Conservation (phyloP, 169 alveolate species). For the Babesia gibsoni region DNA sequence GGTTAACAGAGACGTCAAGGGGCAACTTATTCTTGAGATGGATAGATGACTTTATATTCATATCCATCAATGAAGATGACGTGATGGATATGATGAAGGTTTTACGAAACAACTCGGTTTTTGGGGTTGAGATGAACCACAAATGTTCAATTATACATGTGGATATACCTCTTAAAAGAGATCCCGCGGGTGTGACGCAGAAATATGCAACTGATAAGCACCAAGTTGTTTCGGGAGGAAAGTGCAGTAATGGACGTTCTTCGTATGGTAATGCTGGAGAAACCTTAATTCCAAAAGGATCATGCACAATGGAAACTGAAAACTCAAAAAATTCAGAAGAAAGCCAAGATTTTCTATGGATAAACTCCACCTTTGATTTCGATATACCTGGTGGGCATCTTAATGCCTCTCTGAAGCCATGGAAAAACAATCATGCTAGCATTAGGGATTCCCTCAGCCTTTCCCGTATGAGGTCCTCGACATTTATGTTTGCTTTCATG, state of each 20-base stretch:
- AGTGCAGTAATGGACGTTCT: too few relatives aligned
- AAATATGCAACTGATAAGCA: too few relatives aligned
- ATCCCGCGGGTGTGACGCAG: too few relatives aligned
- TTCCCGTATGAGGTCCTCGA: background rate
- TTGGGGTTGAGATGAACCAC: constrained; percentile 34
- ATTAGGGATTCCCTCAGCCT: constrained; percentile 51
- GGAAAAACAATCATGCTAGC: constrained; percentile 8
- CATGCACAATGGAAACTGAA: too few relatives aligned
- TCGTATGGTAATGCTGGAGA: too few relatives aligned
- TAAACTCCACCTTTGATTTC: constrained; percentile 50
- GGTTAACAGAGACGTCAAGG: background rate
- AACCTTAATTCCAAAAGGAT: too few relatives aligned
- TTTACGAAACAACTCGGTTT: constrained; percentile 13
- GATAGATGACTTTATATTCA: constrained; percentile 61
- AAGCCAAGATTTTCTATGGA: constrained; percentile 42
- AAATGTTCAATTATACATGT: background rate
- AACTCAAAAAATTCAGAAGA: too few relatives aligned
- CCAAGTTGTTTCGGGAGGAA: too few relatives aligned
- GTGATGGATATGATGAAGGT: constrained; percentile 9
- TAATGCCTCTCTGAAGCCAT: constrained; percentile 46
- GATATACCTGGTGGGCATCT: constrained; percentile 33
- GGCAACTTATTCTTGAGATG: constrained; percentile 55
- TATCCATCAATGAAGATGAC: constrained; percentile 42
- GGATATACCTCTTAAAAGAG: too few relatives aligned
- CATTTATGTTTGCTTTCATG: constrained; percentile 52